Evolutionary conservation across 1,284 basidiomycete species (phyloP), one percentile per base, ranked within the genome.

Genomic region (Sanghuangporus weigelae): DNA sequence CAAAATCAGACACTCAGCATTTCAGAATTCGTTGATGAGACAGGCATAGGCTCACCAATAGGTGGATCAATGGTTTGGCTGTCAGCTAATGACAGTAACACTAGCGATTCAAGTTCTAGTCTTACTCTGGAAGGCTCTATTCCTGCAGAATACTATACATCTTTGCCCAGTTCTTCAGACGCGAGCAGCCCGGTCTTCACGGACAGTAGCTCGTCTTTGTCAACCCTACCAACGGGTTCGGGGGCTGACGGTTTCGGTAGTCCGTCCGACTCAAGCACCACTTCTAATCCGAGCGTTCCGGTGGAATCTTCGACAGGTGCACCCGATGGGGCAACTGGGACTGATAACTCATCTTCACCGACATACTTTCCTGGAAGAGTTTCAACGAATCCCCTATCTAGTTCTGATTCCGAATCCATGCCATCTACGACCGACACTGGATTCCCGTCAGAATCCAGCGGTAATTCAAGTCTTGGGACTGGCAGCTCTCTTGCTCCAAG

Each of bases 21-120:
- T 23, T 64, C 63, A 19, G 58, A 60, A 3, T 60, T 64, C 49
- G 39, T 56, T 14, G 51, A 59, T 4, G 23, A 54, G 14, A 53
- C 58, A 36, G 63, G 58, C 16, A 16, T 64, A 21, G 51, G 50
- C 19, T 38, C 36, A 14, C 51, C 63, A 7, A 56, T 64, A 7
- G 63, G 63, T 12, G 63, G 63, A n/a, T 53, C 58, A 7, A 42
- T 64, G 49, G 38, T 60, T 16, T 64, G 63, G 63, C 36, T 62
- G 35, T 21, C 26, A 23, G 12, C 61, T 10, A n/a, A 54, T 7
- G 19, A 35, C 16, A 40, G 23, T n/a, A n/a, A n/a, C 35, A 54
- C 26, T 31, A n/a, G n/a, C 19, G 5, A 19, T 14, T 7, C 14
- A 26, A 23, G 21, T 23, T 12, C 44, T 16, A 46, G 44, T 46